These are phyloP conservation scores for Didymosphaeria variabile DNA, from an alignment of 2,329 filamentous ascomycete species.

Conservation along the genomic window DNA sequence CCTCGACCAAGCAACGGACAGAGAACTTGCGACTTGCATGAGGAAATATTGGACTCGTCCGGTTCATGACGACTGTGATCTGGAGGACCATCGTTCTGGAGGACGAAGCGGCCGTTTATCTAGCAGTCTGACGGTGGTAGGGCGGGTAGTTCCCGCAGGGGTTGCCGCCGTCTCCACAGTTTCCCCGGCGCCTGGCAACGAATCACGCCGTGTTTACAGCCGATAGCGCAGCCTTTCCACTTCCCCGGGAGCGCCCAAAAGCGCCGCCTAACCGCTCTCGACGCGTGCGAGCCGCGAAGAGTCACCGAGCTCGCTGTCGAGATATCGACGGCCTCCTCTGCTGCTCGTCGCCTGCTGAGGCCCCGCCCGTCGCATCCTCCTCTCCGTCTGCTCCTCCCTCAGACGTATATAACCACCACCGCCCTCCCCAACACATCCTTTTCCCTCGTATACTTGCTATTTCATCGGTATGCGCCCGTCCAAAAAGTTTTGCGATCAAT, in stretches of 20 bases:
- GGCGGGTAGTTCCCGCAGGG: slow-evolving; percentile 20
- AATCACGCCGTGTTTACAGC: slow-evolving; percentile 24
- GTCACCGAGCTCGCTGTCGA: slow-evolving; percentile 33
- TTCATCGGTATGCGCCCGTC: slow-evolving; percentile 42
- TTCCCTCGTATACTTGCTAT: slow-evolving; percentile 31
- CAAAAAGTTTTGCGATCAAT: slow-evolving; percentile 22
- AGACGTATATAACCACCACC: slow-evolving; percentile 25
- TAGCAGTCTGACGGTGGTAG: slow-evolving; percentile 11
- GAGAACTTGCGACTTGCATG: neutral
- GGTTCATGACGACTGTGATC: slow-evolving; percentile 7
- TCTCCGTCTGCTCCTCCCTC: slow-evolving; percentile 9
- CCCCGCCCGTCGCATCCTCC: slow-evolving; percentile 26
- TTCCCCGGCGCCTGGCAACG: slow-evolving; percentile 23
- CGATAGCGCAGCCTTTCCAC: slow-evolving; percentile 28
- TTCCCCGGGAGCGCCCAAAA: slow-evolving; percentile 30
- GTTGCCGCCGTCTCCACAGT: slow-evolving; percentile 22
- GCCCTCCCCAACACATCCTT: slow-evolving; percentile 21
- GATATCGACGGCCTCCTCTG: slow-evolving; percentile 36
- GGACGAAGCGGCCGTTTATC: slow-evolving; percentile 15
- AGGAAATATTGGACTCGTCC: slow-evolving; percentile 22
- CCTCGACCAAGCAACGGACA: slow-evolving; percentile 13
- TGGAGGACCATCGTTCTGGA: slow-evolving; percentile 1
- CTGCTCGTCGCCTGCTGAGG: slow-evolving; percentile 21
- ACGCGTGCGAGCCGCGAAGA: slow-evolving; percentile 32
- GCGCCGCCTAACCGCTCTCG: slow-evolving; percentile 25